Percentiles rank a stretch among this genome's conserved stretches.
These are phyloP conservation scores for Porpolomopsis calyptriformis DNA, from an alignment of 768 basidiomycete species.

Conservation along the genomic window DNA sequence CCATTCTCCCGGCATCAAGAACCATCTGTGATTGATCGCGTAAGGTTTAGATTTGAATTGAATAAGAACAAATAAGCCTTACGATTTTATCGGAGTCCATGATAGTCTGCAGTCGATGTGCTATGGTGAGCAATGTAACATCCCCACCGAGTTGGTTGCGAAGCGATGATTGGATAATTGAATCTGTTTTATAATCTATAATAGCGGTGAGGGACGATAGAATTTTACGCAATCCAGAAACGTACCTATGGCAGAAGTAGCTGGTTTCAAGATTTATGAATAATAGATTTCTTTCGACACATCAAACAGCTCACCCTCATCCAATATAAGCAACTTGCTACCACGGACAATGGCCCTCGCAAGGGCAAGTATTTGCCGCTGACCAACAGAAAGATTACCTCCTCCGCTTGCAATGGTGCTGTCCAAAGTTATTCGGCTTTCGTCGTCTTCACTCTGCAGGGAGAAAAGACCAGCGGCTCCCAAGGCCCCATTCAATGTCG, in stretches of 20 bases:
- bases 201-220: background rate
- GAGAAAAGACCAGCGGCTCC: slow-evolving; percentile 32
- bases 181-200: slow-evolving; percentile 11
- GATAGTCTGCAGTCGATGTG: slow-evolving; percentile 44
- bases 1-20: slow-evolving; percentile 35
- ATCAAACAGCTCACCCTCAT: slow-evolving; percentile 36
- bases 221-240: background rate
- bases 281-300: no score
- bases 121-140: slow-evolving; percentile 24
- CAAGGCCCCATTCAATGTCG: slow-evolving; percentile 28
- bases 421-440: slow-evolving; percentile 40
- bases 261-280: slow-evolving; percentile 12
- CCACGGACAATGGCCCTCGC: slow-evolving; percentile 51
- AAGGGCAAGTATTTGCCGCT: slow-evolving; percentile 60
- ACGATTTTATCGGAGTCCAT: slow-evolving; percentile 39
- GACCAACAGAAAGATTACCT: slow-evolving; percentile 65
- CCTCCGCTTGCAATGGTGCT: slow-evolving; percentile 43
- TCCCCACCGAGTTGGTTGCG: slow-evolving; percentile 8
- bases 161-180: slow-evolving; percentile 11
- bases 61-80: background rate
- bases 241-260: slow-evolving; percentile 40
- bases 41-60: background rate
- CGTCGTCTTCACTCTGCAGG: slow-evolving; percentile 31
- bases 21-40: slow-evolving; percentile 22
- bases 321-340: slow-evolving; percentile 51